Evolutionary conservation across 1,139 yeast species (phyloP), one percentile per base, ranked within the genome.

Genomic region (Geotrichum australiense): DNA sequence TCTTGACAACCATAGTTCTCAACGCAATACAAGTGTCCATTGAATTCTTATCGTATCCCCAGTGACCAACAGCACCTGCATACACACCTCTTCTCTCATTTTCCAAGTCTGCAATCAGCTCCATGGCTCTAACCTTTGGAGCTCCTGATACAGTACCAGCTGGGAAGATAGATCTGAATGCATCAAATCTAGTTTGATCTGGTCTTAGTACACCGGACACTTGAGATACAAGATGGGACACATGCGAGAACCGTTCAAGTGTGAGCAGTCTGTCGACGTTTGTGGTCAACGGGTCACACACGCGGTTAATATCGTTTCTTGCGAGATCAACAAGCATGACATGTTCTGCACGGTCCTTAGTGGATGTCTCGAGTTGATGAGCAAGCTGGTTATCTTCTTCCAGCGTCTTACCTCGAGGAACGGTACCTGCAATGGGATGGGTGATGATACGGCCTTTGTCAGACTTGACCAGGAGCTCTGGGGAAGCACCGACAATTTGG

Each of bases 61-160:
- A 91, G 61, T 84, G 83, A 8, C 98, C 98, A n/a, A 91, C 96
- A 1, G 98, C 98, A 50, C 98, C 98, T 1, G 98, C 98, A 59
- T 91, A 91, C 11, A 89, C 89, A 33, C 98, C 98, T 57, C 98
- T 74, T 58, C 87, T 85, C 59, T 91, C 97, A 51, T 76, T 72
- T 60, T 91, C 98, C 41, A 91, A 68, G 58, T 85, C 94, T 22
- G 83, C 82, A 56, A 91, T 86, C 39, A 91, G 70, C 62, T 89
- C 94, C 98, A 91, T 91, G 7, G 98, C 98, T 53, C 77, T 77
- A 37, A 91, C 94, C 65, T 91, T 91, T 43, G 98, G 98, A 1
- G 98, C 97, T 30, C 98, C 98, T 48, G 94, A 81, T 11, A 91
- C 97, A 1, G 98, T 91, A 35, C 98, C 98, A 1, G 98, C 98